Base-by-base conservation (phyloP, 441 rosid genomes). In the Geranium incanum region DNA sequence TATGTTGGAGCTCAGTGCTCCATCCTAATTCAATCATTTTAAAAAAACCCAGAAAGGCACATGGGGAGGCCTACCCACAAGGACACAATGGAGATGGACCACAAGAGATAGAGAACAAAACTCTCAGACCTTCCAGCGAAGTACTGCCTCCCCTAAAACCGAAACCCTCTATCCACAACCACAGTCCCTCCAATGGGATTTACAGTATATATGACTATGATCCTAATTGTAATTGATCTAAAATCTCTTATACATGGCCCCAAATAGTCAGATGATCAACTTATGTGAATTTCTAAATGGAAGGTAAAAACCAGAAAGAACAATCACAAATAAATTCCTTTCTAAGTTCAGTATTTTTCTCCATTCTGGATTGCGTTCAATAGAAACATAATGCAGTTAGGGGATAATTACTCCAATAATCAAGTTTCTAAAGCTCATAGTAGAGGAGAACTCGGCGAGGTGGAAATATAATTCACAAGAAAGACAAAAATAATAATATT, bases 111-210 rank as follows among this genome's bases (percentile, higher is more conserved):
- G 13, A 55, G 21, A 55, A 16, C 62, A 55, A 4, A n/a, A 55
- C 62, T 55, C 21, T 55, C 19, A 55, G 62, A n/a, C 62, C 62
- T 55, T 9, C 21, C 0, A 13, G 62, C 62, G 15, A n/a, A 16
- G 62, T 55, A 55, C 62, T 55, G 62, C 62, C 21, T 55, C 62
- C 62, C 62, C 62, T 16, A 55, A 55, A 55, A 55, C 21, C 15
- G 18, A 50, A 50, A 9, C 50, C 59, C n/a, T 50, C 16, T 50
- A 50, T 12, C 59, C 59, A 50, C 59, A 43, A 23, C 9, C 1
- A n/a, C n/a, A n/a, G n/a, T n/a, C n/a, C 11, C 13, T 3, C 52
- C 52, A 45, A 45, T 45, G n/a, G 13, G n/a, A 9, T 45, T 45
- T 45, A 0, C 12, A 11, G 16, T 50, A 13, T 11, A 50, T 50